Evolutionary conservation across 2,329 filamentous ascomycete genomes (phyloP).

Genomic region (Beauveria asiatica): DNA sequence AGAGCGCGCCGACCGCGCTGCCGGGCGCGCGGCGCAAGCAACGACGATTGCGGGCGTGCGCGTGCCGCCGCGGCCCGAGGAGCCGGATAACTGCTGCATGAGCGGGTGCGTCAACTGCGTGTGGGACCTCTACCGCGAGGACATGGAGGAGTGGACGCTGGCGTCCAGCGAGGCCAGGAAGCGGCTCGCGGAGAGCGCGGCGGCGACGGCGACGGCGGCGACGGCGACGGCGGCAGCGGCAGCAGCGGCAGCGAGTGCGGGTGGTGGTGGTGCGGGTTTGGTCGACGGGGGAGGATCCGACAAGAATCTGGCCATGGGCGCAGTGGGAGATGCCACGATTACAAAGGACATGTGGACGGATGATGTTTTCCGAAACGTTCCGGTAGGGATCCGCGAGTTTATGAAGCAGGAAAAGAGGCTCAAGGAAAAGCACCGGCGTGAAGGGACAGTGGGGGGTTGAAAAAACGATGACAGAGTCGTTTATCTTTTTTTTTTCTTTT

Average conservation of each 20-base stretch:
- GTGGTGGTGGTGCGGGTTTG: too few relatives aligned
- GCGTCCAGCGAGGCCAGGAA: slow-evolving; percentile 55
- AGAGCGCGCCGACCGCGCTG: slow-evolving; percentile 54
- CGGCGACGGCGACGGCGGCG: slow-evolving; percentile 16
- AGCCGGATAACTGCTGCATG: slow-evolving; percentile 99
- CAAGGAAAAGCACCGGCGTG: slow-evolving; percentile 61
- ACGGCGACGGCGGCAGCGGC: not conserved
- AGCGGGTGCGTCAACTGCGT: slow-evolving; percentile 96
- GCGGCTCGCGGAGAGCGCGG: slow-evolving; percentile 31
- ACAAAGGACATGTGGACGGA: slow-evolving; percentile 50
- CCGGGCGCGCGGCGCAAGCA: slow-evolving; percentile 48
- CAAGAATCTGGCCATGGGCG: slow-evolving; percentile 11
- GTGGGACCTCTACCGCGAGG: slow-evolving; percentile 86
- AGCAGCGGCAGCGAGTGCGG: too few relatives aligned
- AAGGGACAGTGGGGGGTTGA: slow-evolving; percentile 41
- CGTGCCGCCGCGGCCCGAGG: slow-evolving; percentile 74
- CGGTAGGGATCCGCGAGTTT: slow-evolving; percentile 90
- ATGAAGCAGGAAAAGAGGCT: slow-evolving; percentile 94
- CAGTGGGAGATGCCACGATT: slow-evolving; percentile 26
- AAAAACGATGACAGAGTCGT: not conserved
- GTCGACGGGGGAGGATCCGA: slow-evolving; percentile 58
- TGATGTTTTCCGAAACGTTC: slow-evolving; percentile 69
- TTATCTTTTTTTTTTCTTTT: not conserved
- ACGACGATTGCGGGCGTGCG: slow-evolving; percentile 66
- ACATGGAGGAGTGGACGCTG: slow-evolving; percentile 79